Conservation (phyloP, 1,284 basidiomycete genomes). For the Puccinia triticina region DNA sequence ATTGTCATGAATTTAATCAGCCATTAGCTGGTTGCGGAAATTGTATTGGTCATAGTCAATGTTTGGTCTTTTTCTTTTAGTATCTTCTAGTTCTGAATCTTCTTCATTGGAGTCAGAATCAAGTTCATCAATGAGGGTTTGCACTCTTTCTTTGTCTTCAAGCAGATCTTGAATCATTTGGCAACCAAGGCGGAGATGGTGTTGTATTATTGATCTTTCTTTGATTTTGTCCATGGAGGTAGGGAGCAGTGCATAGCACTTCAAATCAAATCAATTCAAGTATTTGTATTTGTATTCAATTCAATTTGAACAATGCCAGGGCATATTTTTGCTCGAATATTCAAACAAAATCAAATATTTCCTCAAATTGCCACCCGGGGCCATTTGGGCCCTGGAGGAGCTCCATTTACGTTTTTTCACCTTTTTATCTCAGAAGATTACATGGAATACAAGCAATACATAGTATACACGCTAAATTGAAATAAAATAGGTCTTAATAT, state of each 20-base stretch:
- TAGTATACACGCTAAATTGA: no score
- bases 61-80: neutral
- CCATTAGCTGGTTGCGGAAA: slow-evolving; percentile 2
- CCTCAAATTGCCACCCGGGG: no score
- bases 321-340: no score
- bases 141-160: neutral
- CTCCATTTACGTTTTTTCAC: no score
- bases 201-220: neutral
- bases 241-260: neutral
- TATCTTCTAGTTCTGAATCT: neutral
- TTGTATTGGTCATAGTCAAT: neutral
- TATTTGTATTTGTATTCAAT: no score
- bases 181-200: neutral
- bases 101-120: neutral
- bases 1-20: neutral
- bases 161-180: neutral
- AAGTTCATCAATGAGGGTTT: neutral
- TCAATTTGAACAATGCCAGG: no score
- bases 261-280: no score
- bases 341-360: no score
- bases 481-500: no score
- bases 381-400: no score
- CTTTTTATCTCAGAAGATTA: no score
- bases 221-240: neutral
- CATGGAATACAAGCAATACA: no score